Percentiles rank a stretch among this genome's conserved stretches.
These are phyloP conservation scores for Coprinopsis sp. DNA, from an alignment of 768 basidiomycete genomes.

Conservation along the genomic window DNA sequence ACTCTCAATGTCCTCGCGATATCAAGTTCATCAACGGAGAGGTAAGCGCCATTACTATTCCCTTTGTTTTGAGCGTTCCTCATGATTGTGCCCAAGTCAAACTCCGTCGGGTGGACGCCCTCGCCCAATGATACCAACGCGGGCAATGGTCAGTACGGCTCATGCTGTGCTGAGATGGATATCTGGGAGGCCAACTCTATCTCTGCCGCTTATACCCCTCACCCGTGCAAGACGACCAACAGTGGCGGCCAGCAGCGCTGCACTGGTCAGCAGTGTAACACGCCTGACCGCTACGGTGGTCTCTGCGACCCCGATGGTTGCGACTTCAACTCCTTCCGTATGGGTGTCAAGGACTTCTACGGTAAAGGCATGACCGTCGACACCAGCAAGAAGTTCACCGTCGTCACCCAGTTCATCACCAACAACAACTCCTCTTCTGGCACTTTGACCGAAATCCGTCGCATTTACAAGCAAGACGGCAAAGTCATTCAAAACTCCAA, in stretches of 20 bases:
- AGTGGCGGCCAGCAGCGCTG: conserved; percentile 14
- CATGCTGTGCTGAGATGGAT: conserved; percentile 23
- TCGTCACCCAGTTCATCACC: conserved; percentile 22
- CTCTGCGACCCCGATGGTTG: conserved; percentile 19
- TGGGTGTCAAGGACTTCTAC: conserved; percentile 19
- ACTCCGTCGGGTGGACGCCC: conserved; percentile 15
- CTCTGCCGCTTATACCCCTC: conserved; percentile 19
- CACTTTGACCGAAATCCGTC: conserved; percentile 18
- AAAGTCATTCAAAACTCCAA: conserved; percentile 18
- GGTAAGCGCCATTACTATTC: conserved; percentile 6
- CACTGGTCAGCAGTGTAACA: conserved; percentile 13
- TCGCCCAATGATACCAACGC: conserved; percentile 17
- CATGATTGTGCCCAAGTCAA: conserved; percentile 10
- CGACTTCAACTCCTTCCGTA: conserved; percentile 21
- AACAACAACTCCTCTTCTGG: conserved; percentile 16
- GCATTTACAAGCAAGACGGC: conserved; percentile 20
- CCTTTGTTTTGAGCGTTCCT: background rate
- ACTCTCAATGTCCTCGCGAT: conserved; percentile 20
- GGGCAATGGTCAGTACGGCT: conserved; percentile 15
- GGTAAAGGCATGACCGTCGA: conserved; percentile 18
- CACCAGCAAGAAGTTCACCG: conserved; percentile 20
- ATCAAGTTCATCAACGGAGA: conserved; percentile 19
- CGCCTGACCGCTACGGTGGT: conserved; percentile 12
- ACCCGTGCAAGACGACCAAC: conserved; percentile 15
- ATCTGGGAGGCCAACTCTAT: conserved; percentile 23